Evolutionary conservation across 176 grass and related monocot species (phyloP), one percentile per base, ranked within the genome.

Genomic region (Poa annua): DNA sequence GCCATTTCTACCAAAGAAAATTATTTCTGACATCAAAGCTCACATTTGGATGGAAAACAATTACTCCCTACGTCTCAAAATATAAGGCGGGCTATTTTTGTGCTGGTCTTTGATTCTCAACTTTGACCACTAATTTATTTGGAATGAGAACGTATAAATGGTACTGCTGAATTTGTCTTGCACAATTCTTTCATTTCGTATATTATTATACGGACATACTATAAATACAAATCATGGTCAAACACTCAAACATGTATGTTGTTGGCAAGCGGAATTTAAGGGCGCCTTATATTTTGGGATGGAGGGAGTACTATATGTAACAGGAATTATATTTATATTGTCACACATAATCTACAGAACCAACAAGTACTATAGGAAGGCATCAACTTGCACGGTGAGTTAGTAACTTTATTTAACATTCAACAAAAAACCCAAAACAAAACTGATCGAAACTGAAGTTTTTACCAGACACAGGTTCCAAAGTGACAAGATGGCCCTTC

Each of bases 401-500:
- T 12, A 65, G 12, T 77, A 41, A 39, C 15, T 49, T 34, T 35
- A 17, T 69, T 68, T n/a, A 62, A 86, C n/a, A n/a, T n/a, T n/a
- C n/a, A n/a, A n/a, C n/a, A 10, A 80, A 1, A 20, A 75, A 75
- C 33, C 14, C 52, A 33, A 12, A 19, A 81, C 65, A 36, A 79
- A 39, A 66, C 6, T 51, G 48, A 79, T 55, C 50, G 21, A 84
- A 75, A 22, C 29, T 83, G 15, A 16, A 68, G 59, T 44, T 66
- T n/a, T 80, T 90, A 99, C 96, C 96, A 70, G 87, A 68, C 59
- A 99, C 84, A 34, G 81, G 85, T 76, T 99, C 92, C 84, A 99
- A 84, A 65, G 81, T 99, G 65, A 85, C 83, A 83, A 96, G 63
- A 72, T 88, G 89, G 21, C 87, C 77, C 45, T 96, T 99, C 85